Percentiles rank a stretch among this genome's conserved stretches.
Evolutionary conservation across 805 yeast species (phyloP).

Genomic region (Candida orba): DNA sequence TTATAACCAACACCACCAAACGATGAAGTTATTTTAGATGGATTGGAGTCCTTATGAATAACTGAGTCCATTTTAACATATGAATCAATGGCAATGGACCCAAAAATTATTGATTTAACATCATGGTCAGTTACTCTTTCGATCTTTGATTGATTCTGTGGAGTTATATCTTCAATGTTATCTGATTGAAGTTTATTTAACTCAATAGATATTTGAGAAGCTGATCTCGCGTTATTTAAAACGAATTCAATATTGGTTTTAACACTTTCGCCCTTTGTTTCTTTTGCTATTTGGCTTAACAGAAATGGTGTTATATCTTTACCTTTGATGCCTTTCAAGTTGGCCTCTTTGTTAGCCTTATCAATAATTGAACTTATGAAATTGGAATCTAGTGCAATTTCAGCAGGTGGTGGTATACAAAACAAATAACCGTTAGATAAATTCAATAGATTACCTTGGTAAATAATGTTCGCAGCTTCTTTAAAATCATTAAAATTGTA

Average conservation of each 20-base stretch:
- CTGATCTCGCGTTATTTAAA: conserved; percentile 64
- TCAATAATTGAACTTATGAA: conserved; percentile 51
- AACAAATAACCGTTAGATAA: conserved; percentile 65
- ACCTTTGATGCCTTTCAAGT: conserved; percentile 46
- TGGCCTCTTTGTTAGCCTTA: conserved; percentile 53
- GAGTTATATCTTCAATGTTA: background rate
- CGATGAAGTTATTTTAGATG: conserved; percentile 48
- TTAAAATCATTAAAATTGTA: conserved; percentile 45
- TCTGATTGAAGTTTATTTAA: background rate
- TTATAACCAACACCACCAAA: conserved; percentile 87
- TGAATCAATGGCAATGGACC: conserved; percentile 72
- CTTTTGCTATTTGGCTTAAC: conserved; percentile 52
- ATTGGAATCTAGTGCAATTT: conserved; percentile 47
- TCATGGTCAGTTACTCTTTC: conserved; percentile 1
- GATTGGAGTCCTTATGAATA: conserved; percentile 59
- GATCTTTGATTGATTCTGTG: background rate
- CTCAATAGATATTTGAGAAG: conserved; percentile 55
- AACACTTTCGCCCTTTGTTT: conserved; percentile 67
- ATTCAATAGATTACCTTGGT: conserved; percentile 40
- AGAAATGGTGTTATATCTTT: conserved; percentile 77
- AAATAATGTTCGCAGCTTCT: conserved; percentile 59
- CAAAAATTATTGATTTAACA: conserved; percentile 44
- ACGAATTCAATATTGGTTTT: conserved; percentile 70
- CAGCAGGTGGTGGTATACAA: conserved; percentile 75
- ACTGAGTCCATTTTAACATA: conserved; percentile 40